A percentile compares a stretch with the other conserved stretches of the same genome.
Evolutionary conservation across 768 basidiomycete genomes (phyloP).

Genomic region (Galerina marginata): DNA sequence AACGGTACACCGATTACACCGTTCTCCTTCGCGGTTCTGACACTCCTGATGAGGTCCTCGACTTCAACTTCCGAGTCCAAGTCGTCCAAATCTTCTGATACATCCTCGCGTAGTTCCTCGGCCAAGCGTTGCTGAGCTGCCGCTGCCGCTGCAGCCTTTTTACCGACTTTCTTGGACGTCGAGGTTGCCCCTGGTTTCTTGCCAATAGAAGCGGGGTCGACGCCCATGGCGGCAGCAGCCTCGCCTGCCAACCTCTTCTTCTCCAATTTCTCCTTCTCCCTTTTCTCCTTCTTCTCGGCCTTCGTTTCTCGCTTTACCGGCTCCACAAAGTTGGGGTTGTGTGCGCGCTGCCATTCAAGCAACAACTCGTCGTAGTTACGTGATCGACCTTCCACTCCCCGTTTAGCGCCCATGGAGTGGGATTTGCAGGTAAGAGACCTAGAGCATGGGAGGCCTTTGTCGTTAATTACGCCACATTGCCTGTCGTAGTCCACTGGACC

Average conservation of each 20-base stretch:
- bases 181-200: constrained; percentile 49
- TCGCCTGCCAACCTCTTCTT: constrained; percentile 78
- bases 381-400: constrained; percentile 87
- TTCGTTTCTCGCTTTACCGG: constrained; percentile 88
- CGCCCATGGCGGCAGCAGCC: constrained; percentile 63
- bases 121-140: constrained; percentile 54
- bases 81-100: constrained; percentile 74
- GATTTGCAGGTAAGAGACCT: constrained; percentile 98
- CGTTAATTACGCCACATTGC: constrained; percentile 97
- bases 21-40: constrained; percentile 58
- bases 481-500: constrained; percentile 90
- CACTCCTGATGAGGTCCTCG: constrained; percentile 70
- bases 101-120: constrained; percentile 60
- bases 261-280: constrained; percentile 80
- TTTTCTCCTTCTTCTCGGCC: constrained; percentile 85
- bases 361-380: constrained; percentile 85
- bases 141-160: constrained; percentile 63
- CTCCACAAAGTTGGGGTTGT: constrained; percentile 89
- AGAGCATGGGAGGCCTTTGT: constrained; percentile 90
- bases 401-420: constrained; percentile 96
- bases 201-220: constrained; percentile 49
- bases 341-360: constrained; percentile 88
- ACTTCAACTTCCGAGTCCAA: constrained; percentile 87
- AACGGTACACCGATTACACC: constrained; percentile 69
- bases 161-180: constrained; percentile 62